These are phyloP conservation scores for Asterochloris erici DNA, from an alignment of 139 green algal species.

Conservation along the genomic window DNA sequence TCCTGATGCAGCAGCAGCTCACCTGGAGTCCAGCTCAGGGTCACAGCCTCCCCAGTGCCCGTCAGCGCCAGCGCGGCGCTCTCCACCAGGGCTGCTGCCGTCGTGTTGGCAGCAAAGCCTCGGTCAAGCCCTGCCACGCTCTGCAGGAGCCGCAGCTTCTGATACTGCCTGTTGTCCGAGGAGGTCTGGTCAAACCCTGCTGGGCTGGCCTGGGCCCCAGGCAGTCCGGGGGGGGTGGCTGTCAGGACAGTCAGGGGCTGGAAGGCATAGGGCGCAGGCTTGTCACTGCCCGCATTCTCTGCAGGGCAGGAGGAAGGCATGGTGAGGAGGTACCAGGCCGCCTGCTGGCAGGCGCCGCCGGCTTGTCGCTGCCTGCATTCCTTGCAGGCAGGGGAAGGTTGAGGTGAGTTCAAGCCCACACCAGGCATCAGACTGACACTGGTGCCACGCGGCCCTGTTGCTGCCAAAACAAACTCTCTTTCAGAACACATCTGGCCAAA, in stretches of 20 bases:
- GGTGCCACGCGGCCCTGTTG: no score
- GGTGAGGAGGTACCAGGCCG: no score
- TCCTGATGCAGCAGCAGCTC: background rate
- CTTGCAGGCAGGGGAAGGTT: no score
- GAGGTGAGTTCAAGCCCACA: no score
- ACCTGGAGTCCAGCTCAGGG: constrained; percentile 10
- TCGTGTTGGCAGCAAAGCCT: constrained; percentile 26
- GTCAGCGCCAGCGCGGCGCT: constrained; percentile 9
- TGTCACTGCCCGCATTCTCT: background rate
- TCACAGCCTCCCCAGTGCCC: constrained; percentile 6
- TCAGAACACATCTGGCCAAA: no score
- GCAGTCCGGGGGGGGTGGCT: background rate
- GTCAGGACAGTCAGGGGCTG: constrained; percentile 1
- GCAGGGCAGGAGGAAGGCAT: no score
- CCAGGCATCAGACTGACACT: no score
- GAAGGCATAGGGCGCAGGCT: background rate
- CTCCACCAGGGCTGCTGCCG: constrained; percentile 14
- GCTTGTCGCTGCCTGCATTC: no score
- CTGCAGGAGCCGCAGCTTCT: constrained; percentile 25
- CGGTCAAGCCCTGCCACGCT: constrained; percentile 25
- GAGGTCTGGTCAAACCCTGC: no score
- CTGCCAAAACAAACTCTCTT: no score
- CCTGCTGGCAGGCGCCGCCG: no score
- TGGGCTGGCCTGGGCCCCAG: no score
- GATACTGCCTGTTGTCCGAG: background rate